A percentile compares a stretch with the other conserved stretches of the same genome.
Evolutionary conservation across 2,329 filamentous ascomycete species (phyloP).

Genomic region (Daldinia eschscholtzii): DNA sequence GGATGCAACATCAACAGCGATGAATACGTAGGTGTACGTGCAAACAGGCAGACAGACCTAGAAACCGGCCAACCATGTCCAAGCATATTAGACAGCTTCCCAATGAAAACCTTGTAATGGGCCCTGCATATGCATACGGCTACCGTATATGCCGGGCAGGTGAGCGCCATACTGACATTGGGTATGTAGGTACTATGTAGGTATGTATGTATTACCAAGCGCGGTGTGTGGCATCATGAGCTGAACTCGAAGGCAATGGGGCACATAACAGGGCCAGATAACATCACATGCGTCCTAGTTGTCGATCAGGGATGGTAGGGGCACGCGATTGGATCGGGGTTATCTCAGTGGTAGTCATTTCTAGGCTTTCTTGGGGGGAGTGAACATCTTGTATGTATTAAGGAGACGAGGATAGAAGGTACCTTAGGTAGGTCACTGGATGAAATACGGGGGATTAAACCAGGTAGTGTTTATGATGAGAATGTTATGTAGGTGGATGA

Average conservation of each 20-base stretch:
- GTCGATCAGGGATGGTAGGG: slow-evolving; percentile 23
- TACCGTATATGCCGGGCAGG: slow-evolving; percentile 24
- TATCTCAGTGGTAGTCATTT: slow-evolving; percentile 19
- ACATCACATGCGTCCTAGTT: slow-evolving; percentile 38
- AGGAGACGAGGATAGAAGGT: background rate
- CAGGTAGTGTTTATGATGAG: background rate
- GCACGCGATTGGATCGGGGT: slow-evolving; percentile 37
- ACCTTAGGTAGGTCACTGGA: background rate
- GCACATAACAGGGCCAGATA: slow-evolving; percentile 14
- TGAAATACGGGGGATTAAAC: background rate
- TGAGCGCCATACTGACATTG: slow-evolving; percentile 26
- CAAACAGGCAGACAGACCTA: slow-evolving; percentile 35
- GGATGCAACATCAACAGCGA: slow-evolving; percentile 43
- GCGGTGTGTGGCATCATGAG: slow-evolving; percentile 40
- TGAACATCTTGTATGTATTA: background rate
- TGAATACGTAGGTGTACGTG: slow-evolving; percentile 15
- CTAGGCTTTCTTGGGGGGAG: slow-evolving; percentile 31
- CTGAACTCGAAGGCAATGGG: slow-evolving; percentile 27
- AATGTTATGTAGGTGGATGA: too few species aligned
- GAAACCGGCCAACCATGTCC: slow-evolving; percentile 22
- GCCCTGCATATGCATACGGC: slow-evolving; percentile 32
- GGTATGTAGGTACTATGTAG: slow-evolving; percentile 1
- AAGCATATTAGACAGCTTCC: slow-evolving; percentile 16
- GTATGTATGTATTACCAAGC: slow-evolving; percentile 27
- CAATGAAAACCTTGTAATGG: slow-evolving; percentile 31